Evolutionary conservation across 306 rosid species (phyloP).

Genomic region (Cicer judaicum): DNA sequence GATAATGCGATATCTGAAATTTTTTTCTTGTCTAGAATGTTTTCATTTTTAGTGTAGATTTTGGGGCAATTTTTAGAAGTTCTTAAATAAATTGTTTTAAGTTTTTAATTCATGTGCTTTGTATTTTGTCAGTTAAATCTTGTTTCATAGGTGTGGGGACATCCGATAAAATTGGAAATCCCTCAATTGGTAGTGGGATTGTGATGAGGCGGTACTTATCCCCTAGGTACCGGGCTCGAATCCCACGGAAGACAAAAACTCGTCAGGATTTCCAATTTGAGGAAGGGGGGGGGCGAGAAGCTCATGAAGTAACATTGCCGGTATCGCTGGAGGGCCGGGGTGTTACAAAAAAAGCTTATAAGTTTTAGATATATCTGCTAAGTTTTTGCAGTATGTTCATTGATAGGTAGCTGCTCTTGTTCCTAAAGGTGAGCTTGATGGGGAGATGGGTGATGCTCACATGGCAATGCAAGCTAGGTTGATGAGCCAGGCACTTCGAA

Average conservation of each 20-base stretch:
- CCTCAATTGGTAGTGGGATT: no score
- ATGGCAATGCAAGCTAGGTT: conserved; percentile 97
- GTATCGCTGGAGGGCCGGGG: no score
- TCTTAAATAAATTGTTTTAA: neutral
- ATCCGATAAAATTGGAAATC: no score
- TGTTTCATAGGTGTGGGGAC: conserved; percentile 30
- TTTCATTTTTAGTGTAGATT: neutral
- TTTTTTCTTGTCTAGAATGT: conserved; percentile 4
- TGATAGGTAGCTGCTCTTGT: conserved; percentile 93
- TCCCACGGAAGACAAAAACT: no score
- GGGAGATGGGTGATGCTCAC: conserved; percentile 94
- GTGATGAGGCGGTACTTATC: no score
- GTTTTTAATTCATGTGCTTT: neutral
- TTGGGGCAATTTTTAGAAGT: neutral
- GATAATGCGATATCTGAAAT: conserved; percentile 25
- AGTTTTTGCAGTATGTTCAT: conserved; percentile 38
- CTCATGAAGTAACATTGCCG: no score
- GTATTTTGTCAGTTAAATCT: conserved; percentile 5
- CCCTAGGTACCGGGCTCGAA: no score
- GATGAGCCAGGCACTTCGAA: conserved; percentile 97
- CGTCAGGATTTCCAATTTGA: no score
- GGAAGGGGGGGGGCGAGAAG: no score
- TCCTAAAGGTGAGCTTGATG: conserved; percentile 95
- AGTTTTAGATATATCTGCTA: conserved; percentile 17
- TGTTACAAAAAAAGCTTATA: no score